These are phyloP conservation scores for Podaxis carcinomalis DNA, from an alignment of 768 basidiomycete species.

Conservation along the genomic window DNA sequence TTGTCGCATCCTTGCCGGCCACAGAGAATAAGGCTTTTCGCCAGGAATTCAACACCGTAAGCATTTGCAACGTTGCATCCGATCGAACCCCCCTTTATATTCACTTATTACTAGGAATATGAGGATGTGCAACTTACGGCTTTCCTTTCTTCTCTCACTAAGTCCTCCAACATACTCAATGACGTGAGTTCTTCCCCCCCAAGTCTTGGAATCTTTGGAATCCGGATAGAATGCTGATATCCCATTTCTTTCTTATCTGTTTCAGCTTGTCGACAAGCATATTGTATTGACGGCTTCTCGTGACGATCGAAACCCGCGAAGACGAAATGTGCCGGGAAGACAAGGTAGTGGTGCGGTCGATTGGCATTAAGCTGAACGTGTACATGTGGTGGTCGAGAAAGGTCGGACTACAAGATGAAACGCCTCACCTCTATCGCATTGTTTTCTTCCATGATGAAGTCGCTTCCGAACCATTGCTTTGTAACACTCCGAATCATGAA, in stretches of 20 bases:
- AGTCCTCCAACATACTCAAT: slow-evolving; percentile 82
- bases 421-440: slow-evolving; percentile 11
- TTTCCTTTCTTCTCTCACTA: slow-evolving; percentile 84
- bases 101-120: slow-evolving; percentile 66
- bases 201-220: neutral
- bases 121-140: slow-evolving; percentile 92
- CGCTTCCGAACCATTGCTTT: neutral
- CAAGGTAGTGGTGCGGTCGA: slow-evolving; percentile 39
- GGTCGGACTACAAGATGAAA: neutral
- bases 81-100: neutral
- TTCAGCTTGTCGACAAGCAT: slow-evolving; percentile 77
- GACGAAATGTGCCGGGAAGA: slow-evolving; percentile 42
- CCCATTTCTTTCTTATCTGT: slow-evolving; percentile 2
- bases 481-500: neutral
- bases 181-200: slow-evolving; percentile 55
- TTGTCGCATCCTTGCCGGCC: slow-evolving; percentile 85
- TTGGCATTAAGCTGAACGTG: slow-evolving; percentile 42
- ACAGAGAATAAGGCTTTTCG: slow-evolving; percentile 80
- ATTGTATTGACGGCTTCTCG: slow-evolving; percentile 52
- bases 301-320: slow-evolving; percentile 52
- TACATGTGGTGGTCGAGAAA: slow-evolving; percentile 25
- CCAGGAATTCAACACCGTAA: slow-evolving; percentile 84
- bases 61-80: slow-evolving; percentile 17
- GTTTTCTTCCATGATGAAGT: neutral
- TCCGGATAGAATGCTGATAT: slow-evolving; percentile 1